Conservation (phyloP, 2,329 filamentous ascomycete genomes). For the Diaporthe eres region DNA sequence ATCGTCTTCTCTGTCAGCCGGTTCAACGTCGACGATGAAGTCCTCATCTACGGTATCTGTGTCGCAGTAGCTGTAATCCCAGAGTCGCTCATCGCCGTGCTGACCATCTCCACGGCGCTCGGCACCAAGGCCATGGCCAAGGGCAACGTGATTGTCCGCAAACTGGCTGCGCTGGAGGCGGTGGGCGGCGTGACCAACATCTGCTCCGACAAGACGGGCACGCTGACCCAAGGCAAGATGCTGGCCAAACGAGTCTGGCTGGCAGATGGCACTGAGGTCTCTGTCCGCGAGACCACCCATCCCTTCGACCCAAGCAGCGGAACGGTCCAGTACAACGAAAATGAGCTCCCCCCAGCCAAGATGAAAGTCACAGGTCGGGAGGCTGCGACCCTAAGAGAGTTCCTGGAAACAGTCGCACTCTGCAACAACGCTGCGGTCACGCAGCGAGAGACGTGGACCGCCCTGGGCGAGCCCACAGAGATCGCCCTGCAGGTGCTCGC, state of each 20-base stretch:
- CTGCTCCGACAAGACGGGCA: slow-evolving; percentile 80
- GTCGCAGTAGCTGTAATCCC: slow-evolving; percentile 67
- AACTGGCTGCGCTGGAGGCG: slow-evolving; percentile 75
- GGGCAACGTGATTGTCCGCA: slow-evolving; percentile 69
- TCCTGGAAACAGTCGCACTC: slow-evolving; percentile 69
- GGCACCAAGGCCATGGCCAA: slow-evolving; percentile 69
- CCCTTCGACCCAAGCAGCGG: slow-evolving; percentile 74
- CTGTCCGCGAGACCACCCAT: slow-evolving; percentile 68
- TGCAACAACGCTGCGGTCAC: slow-evolving; percentile 72
- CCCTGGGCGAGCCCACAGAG: slow-evolving; percentile 78
- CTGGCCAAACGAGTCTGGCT: slow-evolving; percentile 75
- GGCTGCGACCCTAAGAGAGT: slow-evolving; percentile 57
- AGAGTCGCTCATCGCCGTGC: slow-evolving; percentile 71
- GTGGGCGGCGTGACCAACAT: slow-evolving; percentile 79
- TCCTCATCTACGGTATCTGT: slow-evolving; percentile 61
- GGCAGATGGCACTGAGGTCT: slow-evolving; percentile 65
- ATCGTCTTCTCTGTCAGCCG: slow-evolving; percentile 58
- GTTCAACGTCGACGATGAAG: slow-evolving; percentile 62
- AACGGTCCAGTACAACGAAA: slow-evolving; percentile 59
- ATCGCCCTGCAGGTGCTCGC: slow-evolving; percentile 82
- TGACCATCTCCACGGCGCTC: slow-evolving; percentile 74
- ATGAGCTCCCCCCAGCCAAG: slow-evolving; percentile 46
- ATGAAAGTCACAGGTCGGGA: slow-evolving; percentile 38
- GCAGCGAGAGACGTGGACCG: slow-evolving; percentile 66
- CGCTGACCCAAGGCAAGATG: slow-evolving; percentile 77